phyloP scores from a whole-genome alignment of 73 alveolate species.

The Stentor roeselii region DNA sequence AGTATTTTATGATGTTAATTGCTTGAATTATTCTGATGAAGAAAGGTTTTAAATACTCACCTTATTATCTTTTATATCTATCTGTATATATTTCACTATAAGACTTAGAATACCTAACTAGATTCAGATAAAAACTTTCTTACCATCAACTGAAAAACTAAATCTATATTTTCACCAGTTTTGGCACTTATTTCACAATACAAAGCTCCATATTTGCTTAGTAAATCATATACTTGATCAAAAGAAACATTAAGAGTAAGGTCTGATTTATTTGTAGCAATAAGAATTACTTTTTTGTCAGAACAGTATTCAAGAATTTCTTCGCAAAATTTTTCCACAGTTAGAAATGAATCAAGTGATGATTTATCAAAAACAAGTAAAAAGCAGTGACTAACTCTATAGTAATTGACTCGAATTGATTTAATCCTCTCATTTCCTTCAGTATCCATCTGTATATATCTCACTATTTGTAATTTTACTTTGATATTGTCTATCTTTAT shows the following conservation, averaged over 20 bases:
- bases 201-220: neutral
- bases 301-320: neutral
- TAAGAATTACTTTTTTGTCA: conserved; percentile 54
- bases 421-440: conserved; percentile 1
- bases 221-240: neutral
- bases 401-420: neutral
- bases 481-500: neutral
- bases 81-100: too few species aligned
- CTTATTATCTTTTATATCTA: too few species aligned
- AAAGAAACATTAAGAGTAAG: neutral
- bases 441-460: too few species aligned
- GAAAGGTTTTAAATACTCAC: too few species aligned
- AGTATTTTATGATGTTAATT: too few species aligned
- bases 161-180: neutral
- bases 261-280: conserved; percentile 82
- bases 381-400: neutral
- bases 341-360: neutral
- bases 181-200: neutral
- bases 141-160: too few species aligned
- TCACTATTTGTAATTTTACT: conserved; percentile 2
- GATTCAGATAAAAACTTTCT: too few species aligned
- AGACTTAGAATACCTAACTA: too few species aligned
- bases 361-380: conserved; percentile 4
- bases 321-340: too few species aligned
- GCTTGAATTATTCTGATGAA: too few species aligned